phyloP scores from a whole-genome alignment of 2,329 filamentous ascomycete species.

The Talaromyces sp. region DNA sequence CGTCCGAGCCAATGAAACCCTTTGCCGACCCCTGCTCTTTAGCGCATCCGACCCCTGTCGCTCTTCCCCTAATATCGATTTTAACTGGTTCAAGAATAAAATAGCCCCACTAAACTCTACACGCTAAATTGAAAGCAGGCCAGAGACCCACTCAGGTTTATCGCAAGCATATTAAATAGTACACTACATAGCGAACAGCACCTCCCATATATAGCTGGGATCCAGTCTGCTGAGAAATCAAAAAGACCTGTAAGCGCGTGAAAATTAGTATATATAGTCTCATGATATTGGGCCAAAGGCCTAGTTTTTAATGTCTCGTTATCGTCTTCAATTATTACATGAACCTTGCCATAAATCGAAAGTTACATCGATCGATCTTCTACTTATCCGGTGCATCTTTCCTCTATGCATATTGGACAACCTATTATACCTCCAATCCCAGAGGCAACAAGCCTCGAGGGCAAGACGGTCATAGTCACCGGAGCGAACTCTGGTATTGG shows the following conservation, averaged over 20 bases:
- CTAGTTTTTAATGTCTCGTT: background rate
- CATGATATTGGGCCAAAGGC: background rate
- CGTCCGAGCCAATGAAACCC: background rate
- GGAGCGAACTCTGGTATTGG: slow-evolving; percentile 48
- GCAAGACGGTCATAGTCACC: slow-evolving; percentile 44
- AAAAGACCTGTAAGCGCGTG: background rate
- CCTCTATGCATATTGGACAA: background rate
- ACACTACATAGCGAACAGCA: no score
- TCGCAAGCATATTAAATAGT: background rate
- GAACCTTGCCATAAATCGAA: no score
- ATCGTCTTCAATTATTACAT: no score
- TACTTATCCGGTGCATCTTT: background rate
- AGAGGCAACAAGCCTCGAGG: slow-evolving; percentile 14
- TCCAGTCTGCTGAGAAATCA: background rate
- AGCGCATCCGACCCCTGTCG: slow-evolving; percentile 1
- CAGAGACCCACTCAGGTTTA: background rate
- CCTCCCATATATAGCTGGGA: background rate
- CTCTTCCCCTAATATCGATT: background rate
- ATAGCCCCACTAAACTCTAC: background rate
- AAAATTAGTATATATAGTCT: background rate
- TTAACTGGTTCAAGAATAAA: background rate
- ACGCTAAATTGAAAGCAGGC: background rate
- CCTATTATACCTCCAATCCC: background rate
- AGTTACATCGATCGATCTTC: no score
- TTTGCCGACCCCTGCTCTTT: background rate